These are phyloP conservation scores for Senna siamea DNA, from an alignment of 306 rosid genomes.

Conservation along the genomic window DNA sequence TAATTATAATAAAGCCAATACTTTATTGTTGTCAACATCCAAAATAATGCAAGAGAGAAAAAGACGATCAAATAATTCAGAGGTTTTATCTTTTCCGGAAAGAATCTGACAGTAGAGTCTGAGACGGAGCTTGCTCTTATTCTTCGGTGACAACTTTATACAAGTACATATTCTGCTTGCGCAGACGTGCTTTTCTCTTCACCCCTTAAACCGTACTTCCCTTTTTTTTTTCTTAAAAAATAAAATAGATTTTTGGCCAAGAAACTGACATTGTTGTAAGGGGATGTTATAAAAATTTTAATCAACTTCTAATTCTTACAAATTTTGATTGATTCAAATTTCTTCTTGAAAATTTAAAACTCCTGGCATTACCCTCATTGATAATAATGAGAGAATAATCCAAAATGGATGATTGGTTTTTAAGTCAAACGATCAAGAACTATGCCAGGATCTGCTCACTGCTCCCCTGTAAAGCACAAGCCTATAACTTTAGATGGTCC, in stretches of 20 bases:
- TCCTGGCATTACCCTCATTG: not conserved
- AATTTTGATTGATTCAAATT: not conserved
- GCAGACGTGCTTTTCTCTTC: not conserved
- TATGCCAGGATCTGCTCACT: not conserved
- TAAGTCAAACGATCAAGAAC: not conserved
- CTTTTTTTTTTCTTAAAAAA: not conserved
- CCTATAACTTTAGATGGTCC: constrained; percentile 1
- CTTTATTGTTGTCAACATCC: not conserved
- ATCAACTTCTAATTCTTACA: no score
- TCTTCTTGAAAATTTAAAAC: no score
- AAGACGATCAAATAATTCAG: not conserved
- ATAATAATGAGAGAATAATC: not conserved
- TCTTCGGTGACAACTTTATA: not conserved
- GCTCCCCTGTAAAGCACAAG: not conserved
- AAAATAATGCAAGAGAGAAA: not conserved
- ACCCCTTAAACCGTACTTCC: not conserved
- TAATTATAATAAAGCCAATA: not conserved
- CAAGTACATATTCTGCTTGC: constrained; percentile 12
- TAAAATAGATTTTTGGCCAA: not conserved
- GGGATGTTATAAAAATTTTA: no score
- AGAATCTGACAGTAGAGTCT: not conserved
- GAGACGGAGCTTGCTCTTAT: not conserved
- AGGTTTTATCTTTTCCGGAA: not conserved
- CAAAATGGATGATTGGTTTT: not conserved
- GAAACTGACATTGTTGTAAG: no score